Conservation (phyloP, 805 yeast genomes). For the Priceomyces melissophilus region DNA sequence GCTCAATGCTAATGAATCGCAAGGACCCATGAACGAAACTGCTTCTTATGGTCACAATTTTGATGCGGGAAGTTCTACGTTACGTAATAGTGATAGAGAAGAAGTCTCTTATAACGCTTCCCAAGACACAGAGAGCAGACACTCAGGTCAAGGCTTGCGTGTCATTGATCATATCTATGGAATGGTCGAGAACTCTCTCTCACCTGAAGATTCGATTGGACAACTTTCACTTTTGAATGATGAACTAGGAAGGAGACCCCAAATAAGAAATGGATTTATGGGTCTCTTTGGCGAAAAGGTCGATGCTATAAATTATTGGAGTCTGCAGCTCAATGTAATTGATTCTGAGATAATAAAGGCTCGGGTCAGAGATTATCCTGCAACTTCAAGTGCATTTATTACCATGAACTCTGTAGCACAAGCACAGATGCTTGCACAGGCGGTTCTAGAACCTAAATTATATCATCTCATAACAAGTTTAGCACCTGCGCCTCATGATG, state of each 20-base stretch:
- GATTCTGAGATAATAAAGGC: slow-evolving; percentile 70
- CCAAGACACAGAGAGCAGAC: not conserved
- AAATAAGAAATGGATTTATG: slow-evolving; percentile 52
- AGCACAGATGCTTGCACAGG: slow-evolving; percentile 96
- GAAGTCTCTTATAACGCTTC: not conserved
- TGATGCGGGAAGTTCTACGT: no score
- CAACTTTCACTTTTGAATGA: slow-evolving; percentile 25
- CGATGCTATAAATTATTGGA: slow-evolving; percentile 78
- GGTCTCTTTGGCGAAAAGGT: slow-evolving; percentile 67
- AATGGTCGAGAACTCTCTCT: not conserved
- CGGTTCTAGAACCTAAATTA: slow-evolving; percentile 86
- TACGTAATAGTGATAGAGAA: no score
- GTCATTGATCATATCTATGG: slow-evolving; percentile 2
- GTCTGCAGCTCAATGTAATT: slow-evolving; percentile 61
- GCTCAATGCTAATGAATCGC: slow-evolving; percentile 5
- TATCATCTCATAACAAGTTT: slow-evolving; percentile 74
- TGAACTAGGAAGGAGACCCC: slow-evolving; percentile 51
- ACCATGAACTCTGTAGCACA: slow-evolving; percentile 94
- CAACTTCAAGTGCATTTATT: slow-evolving; percentile 88
- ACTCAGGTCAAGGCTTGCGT: slow-evolving; percentile 1
- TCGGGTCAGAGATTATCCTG: slow-evolving; percentile 64
- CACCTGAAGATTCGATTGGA: slow-evolving; percentile 9
- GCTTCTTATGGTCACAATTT: not conserved
- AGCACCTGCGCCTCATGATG: slow-evolving; percentile 96
- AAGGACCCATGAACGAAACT: not conserved